Conservation (phyloP, 106 monocot species). For the Apostasia shenzhenica region DNA sequence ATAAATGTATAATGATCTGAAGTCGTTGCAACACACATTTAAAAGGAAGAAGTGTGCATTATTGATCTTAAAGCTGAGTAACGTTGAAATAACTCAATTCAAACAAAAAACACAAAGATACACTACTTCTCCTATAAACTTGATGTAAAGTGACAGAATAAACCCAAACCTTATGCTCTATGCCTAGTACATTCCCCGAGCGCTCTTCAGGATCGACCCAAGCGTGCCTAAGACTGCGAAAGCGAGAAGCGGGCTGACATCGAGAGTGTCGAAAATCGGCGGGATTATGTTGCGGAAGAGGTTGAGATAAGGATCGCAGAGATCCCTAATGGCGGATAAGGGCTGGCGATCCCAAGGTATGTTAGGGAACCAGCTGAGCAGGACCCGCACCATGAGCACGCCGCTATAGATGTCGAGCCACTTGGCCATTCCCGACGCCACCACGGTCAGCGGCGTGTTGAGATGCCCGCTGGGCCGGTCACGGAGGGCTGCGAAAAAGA, state of each 20-base stretch:
- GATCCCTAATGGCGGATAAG: conserved; percentile 72
- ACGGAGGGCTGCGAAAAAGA: conserved; percentile 49
- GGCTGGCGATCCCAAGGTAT: conserved; percentile 87
- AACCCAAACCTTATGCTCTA: neutral
- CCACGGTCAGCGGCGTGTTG: conserved; percentile 70
- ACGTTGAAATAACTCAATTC: no score
- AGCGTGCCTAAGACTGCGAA: conserved; percentile 69
- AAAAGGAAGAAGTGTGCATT: no score
- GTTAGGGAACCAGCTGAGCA: conserved; percentile 90
- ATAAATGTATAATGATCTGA: no score
- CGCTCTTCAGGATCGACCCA: conserved; percentile 63
- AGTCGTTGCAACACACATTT: no score
- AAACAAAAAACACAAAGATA: no score
- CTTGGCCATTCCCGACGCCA: conserved; percentile 57
- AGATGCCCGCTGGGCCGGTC: conserved; percentile 53
- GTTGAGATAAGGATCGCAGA: conserved; percentile 75
- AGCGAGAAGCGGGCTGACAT: conserved; percentile 77
- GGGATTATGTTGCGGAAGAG: conserved; percentile 77
- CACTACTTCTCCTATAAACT: no score
- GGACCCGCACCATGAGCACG: conserved; percentile 66
- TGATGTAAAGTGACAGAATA: no score
- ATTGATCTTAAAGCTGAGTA: no score
- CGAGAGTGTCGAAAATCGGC: conserved; percentile 69
- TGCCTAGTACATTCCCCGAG: conserved; percentile 23
- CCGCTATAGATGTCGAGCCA: conserved; percentile 82